Percentiles rank a stretch among this genome's conserved stretches.
Conservation (phyloP, 768 basidiomycete genomes). For the Suillus luteus region DNA sequence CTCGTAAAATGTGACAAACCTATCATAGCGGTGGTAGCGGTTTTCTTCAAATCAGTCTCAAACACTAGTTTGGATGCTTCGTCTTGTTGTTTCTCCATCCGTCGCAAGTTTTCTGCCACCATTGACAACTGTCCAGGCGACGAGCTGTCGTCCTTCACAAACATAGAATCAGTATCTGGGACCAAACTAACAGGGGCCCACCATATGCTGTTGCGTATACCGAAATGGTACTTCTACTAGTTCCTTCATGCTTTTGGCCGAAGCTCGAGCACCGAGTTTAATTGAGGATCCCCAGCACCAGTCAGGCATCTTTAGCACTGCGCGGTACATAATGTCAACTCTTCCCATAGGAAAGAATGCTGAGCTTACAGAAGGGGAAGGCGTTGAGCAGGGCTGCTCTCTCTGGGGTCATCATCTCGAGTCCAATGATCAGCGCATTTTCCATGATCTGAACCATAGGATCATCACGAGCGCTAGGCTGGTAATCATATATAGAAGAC, state of each 20-base stretch:
- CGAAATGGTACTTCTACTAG: slow-evolving; percentile 9
- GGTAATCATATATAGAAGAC: slow-evolving; percentile 8
- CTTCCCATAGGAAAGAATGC: not conserved
- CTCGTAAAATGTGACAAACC: slow-evolving; percentile 13
- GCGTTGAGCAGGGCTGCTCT: slow-evolving; percentile 2
- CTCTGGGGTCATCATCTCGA: slow-evolving; percentile 3
- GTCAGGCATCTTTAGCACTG: slow-evolving; percentile 17
- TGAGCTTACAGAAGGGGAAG: slow-evolving; percentile 18
- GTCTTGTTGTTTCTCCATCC: slow-evolving; percentile 17
- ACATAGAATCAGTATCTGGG: not conserved
- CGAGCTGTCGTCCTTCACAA: not conserved
- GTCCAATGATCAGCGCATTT: not conserved
- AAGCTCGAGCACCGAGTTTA: slow-evolving; percentile 10
- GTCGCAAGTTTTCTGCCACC: slow-evolving; percentile 18
- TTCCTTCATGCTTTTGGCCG: not conserved
- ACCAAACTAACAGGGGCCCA: not conserved
- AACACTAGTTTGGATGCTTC: slow-evolving; percentile 8
- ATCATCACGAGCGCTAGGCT: slow-evolving; percentile 7
- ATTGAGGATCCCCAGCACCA: slow-evolving; percentile 18
- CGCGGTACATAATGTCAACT: not conserved
- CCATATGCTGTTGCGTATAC: slow-evolving; percentile 14
- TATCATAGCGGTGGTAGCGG: slow-evolving; percentile 15
- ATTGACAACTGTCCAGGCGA: slow-evolving; percentile 4
- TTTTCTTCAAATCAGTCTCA: slow-evolving; percentile 12
- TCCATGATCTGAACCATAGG: slow-evolving; percentile 5